These are phyloP conservation scores for Thalassiosira ordinaria DNA, from an alignment of 352 stramenopile genomes.

Conservation along the genomic window DNA sequence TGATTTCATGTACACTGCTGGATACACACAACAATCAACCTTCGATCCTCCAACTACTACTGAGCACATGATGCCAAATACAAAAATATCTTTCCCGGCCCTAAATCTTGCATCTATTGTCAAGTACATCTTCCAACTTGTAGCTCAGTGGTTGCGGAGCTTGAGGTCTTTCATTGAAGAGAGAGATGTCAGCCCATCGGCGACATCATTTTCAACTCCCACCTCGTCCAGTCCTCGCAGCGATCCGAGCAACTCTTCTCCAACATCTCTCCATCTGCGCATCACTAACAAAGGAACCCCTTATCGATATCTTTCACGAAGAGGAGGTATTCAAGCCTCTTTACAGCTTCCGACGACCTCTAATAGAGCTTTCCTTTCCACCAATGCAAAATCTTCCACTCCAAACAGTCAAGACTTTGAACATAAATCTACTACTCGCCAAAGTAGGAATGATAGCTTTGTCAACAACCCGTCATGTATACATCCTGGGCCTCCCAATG, in stretches of 20 bases:
- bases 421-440: no score
- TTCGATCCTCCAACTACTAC: background rate
- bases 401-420: background rate
- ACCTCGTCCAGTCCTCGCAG: background rate
- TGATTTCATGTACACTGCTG: background rate
- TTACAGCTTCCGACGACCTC: background rate
- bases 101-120: background rate
- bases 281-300: background rate
- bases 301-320: background rate
- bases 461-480: slow-evolving; percentile 26
- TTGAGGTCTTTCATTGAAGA: background rate
- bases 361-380: slow-evolving; percentile 2
- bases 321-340: background rate
- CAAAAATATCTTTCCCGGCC: background rate
- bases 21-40: slow-evolving; percentile 4
- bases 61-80: background rate
- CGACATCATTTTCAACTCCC: background rate
- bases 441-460: background rate
- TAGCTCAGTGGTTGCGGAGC: slow-evolving; percentile 7
- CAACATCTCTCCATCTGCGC: background rate
- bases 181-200: background rate
- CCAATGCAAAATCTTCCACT: background rate
- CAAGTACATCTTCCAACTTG: slow-evolving; percentile 4
- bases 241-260: background rate
- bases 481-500: slow-evolving; percentile 10